Evolutionary conservation across 768 basidiomycete species (phyloP), one percentile per base, ranked within the genome.

Genomic region (Macrocybe gigantea): DNA sequence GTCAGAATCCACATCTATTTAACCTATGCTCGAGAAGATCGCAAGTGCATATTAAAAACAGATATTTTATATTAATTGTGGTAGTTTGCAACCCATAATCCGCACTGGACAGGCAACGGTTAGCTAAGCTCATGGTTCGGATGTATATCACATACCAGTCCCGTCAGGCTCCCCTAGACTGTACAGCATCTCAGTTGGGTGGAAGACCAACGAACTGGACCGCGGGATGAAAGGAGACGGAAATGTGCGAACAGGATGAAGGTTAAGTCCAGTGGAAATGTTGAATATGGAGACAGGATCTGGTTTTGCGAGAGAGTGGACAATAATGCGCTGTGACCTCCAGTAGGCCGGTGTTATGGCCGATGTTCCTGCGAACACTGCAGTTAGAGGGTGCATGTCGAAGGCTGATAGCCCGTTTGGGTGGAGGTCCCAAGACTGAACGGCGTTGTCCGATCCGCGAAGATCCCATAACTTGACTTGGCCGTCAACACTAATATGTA

Each of bases 391-490:
- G 64, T 99, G 96, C 1, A 90, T 83, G 53, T 96, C 93, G 55
- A 98, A 87, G 1, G 85, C 78, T 7, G 89, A 80, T 41, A 97
- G 70, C 7, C 93, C 93, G 31, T 80, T 66, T 1, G 79, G 77
- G 53, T 85, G 80, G 15, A 80, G 61, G 35, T 85, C 74, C 75
- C 87, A 82, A 35, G 78, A 75, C 42, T 80, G 71, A 9, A 79
- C 60, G 5, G 89, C 75, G 31, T 64, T 65, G 38, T 86, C 80
- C 2, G 73, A 55, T 12, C 78, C 75, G 47, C 96, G 83, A 31
- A 88, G 68, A 64, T 99, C 96, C 85, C 93, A 98, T 7, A 98
- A 66, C 57, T 88, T 88, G 37, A 96, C 85, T 56, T 89, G 83
- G 1, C 96, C 96, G 58, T 90, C 87, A 61, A 91, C 64, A 57